Base-by-base conservation (phyloP, 2,329 filamentous ascomycete species). In the Ophiosphaerella narmari region DNA sequence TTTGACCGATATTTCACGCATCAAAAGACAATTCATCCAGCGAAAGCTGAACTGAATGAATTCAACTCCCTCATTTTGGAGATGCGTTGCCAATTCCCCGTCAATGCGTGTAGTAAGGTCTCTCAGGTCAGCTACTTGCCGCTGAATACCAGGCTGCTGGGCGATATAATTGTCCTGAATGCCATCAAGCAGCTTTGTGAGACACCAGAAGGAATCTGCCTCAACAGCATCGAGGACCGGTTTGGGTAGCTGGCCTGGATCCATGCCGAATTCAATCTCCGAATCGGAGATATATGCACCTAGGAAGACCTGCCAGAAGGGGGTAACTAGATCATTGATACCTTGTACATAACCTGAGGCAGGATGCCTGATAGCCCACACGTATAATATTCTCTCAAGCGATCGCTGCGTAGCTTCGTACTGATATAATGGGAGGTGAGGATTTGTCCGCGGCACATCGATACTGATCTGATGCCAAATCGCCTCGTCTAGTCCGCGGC, bases 381-480 rank as follows among this genome's bases (percentile, higher is more conserved):
- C 85, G 70, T 99, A 99, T 16, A 99, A 76, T 62, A 99, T 97
- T 41, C 93, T 86, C 74, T 99, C 95, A 12, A 99, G 78, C 1
- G 91, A 97, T 46, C 92, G 82, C 71, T 99, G 94, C 0, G 95
- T 99, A 4, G 93, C 93, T 74, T 97, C 93, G 69, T 96, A 97
- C 59, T 90, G 85, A 75, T 99, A 99, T 0, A 99, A 81, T 62
- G 95, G 90, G 46, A 99, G 87, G 74, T 97, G 94, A 9, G 94
- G 94, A 69, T 96, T 97, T 4, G 94, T 99, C 43, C 94, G 86
- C 2, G 94, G 94, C 18, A 97, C 90, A 69, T 99, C 94, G 67
- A 99, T 99, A 74, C 91, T 97, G 75, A 99, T 97, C 70, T 99
- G 94, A 77, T 99, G 94, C 94, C 94, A 99, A 51, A 99, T 86